Base-by-base conservation (phyloP, 495 filamentous ascomycete species). In the Lichenothelia convexa region DNA sequence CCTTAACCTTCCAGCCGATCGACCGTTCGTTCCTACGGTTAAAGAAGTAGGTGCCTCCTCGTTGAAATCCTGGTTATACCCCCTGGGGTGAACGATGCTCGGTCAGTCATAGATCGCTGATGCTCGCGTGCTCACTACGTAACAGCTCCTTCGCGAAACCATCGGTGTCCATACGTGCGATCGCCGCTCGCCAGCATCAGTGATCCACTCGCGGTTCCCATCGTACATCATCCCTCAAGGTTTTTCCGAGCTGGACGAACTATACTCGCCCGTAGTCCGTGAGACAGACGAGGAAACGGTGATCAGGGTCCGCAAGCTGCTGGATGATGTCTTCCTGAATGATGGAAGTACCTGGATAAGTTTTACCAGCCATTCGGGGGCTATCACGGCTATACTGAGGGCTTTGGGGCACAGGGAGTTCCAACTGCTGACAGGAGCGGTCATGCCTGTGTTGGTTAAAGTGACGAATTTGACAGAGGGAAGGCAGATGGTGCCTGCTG, bases 131-230 rank as follows among this genome's bases (percentile, higher is more conserved):
- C n/a, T n/a, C n/a, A n/a, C n/a, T n/a, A n/a, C n/a, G n/a, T n/a
- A n/a, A n/a, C n/a, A 87, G 47, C 52, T 49, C 13, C 44, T 87
- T 40, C 68, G 83, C 30, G 83, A 92, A 45, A 60, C 64, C 1
- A 70, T 85, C 38, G 70, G 71, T 30, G 61, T 74, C 31, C 82
- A 89, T 49, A 87, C 82, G 5, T 92, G 82, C 52, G 81, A 92
- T 50, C 68, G 73, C 11, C 66, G 83, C 1, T 62, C 64, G 35
- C 62, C 43, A 18, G 67, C 65, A 34, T 56, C 58, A 3, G 67
- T 62, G 38, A 83, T 92, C 44, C 47, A 55, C 4, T 30, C 48
- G 9, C 53, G 55, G 13, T 81, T 72, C 45, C 78, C 78, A 0
- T 31, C 23, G 5, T 84, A 67, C 54, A 47, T 18, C 1, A 68